A percentile compares a stretch with the other conserved stretches of the same genome.
Conservation (phyloP, 768 basidiomycete species). For the Suillus placidus region DNA sequence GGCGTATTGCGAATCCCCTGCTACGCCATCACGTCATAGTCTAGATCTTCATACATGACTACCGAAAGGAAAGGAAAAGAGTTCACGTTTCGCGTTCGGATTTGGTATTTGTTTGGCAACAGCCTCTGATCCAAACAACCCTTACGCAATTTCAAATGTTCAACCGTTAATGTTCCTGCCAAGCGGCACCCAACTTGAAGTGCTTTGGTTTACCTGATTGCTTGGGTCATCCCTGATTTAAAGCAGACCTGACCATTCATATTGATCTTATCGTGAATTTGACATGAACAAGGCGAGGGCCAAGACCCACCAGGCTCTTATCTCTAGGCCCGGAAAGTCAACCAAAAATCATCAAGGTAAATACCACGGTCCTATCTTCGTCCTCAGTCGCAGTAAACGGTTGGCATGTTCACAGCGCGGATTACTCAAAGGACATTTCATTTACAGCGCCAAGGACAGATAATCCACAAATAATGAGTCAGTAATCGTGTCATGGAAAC, state of each 20-base stretch:
- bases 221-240: background rate
- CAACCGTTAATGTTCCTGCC: background rate
- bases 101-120: background rate
- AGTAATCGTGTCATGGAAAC: background rate
- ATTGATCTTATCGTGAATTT: background rate
- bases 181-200: background rate
- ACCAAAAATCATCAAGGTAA: background rate
- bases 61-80: too few species aligned
- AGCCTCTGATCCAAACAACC: constrained; percentile 7
- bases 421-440: background rate
- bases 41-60: too few species aligned
- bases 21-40: too few species aligned
- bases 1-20: too few species aligned
- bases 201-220: constrained; percentile 2
- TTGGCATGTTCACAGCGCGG: background rate
- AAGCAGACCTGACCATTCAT: too few species aligned
- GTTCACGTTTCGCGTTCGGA: background rate
- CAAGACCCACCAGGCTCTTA: background rate
- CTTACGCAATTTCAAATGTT: background rate
- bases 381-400: background rate
- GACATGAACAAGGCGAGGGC: background rate
- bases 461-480: background rate
- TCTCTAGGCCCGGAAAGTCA: background rate
- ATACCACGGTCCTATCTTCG: background rate
- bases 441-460: background rate